A percentile compares a stretch with the other conserved stretches of the same genome.
Conservation (phyloP, 2,329 filamentous ascomycete species). For the Aureobasidium leucospermi region DNA sequence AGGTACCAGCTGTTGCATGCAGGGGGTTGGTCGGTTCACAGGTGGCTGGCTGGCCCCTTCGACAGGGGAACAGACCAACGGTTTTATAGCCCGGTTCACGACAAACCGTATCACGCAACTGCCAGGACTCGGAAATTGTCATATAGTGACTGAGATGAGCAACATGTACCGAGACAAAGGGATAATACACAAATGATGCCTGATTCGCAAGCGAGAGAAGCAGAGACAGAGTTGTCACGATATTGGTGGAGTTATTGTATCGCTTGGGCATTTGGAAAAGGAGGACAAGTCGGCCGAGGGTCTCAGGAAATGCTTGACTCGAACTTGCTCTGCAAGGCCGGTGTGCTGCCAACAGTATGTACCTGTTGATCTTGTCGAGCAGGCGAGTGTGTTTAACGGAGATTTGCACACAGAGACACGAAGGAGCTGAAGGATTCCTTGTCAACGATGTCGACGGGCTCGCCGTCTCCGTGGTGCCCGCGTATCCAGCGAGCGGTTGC, state of each 20-base stretch:
- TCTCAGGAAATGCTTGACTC: background rate
- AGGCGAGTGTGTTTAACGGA: background rate
- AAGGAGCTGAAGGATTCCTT: background rate
- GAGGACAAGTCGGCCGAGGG: background rate
- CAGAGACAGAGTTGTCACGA: background rate
- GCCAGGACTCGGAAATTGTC: slow-evolving; percentile 12
- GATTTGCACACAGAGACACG: slow-evolving; percentile 9
- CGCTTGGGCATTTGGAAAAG: background rate
- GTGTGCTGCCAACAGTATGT: background rate
- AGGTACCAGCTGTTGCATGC: slow-evolving; percentile 1
- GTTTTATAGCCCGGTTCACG: slow-evolving; percentile 6
- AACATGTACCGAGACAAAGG: slow-evolving; percentile 2
- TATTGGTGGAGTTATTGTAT: background rate
- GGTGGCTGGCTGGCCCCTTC: slow-evolving; percentile 3
- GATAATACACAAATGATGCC: background rate
- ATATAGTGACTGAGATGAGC: background rate
- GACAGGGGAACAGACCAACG: background rate
- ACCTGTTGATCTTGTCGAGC: background rate
- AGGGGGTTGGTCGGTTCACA: slow-evolving; percentile 4
- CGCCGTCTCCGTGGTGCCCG: background rate
- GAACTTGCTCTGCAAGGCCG: background rate
- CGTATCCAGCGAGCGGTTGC: background rate
- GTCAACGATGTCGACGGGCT: background rate
- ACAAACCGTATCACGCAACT: slow-evolving; percentile 6
- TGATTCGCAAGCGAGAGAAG: background rate